Percentiles rank a stretch among this genome's conserved stretches.
Evolutionary conservation across 139 green algal genomes (phyloP).

Genomic region (Pleodorina starrii): DNA sequence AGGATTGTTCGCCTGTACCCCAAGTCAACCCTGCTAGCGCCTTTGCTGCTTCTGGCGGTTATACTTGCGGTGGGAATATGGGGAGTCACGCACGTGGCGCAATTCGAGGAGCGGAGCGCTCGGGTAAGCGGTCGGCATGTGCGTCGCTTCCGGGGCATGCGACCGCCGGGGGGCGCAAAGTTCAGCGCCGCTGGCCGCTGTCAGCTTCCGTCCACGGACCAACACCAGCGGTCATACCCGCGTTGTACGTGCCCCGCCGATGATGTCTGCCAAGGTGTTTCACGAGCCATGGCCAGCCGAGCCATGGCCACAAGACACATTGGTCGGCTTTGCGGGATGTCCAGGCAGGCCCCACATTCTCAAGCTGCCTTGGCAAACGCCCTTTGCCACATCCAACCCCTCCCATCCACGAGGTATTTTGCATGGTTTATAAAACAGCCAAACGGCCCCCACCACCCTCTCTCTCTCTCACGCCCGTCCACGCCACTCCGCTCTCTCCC

Average conservation of each 20-base stretch:
- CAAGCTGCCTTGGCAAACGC: no score
- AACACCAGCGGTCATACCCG: background rate
- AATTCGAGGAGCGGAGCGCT: background rate
- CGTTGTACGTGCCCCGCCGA: no score
- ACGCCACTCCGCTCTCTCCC: background rate
- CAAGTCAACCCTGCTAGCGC: background rate
- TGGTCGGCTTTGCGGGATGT: no score
- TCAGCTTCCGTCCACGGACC: background rate
- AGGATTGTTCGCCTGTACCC: background rate
- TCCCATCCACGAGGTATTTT: no score
- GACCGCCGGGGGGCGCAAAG: no score
- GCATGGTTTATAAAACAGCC: no score
- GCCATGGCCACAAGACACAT: no score
- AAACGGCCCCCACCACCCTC: no score
- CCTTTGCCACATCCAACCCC: no score
- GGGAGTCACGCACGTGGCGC: background rate
- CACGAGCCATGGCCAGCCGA: no score
- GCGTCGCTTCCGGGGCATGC: background rate
- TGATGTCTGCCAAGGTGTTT: no score
- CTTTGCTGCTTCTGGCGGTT: background rate
- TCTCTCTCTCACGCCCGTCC: background rate
- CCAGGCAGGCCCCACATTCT: no score
- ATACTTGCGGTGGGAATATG: background rate
- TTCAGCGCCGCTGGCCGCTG: background rate
- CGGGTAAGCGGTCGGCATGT: background rate